phyloP scores from a whole-genome alignment of 106 monocot species.

The Platanthera zijinensis region DNA sequence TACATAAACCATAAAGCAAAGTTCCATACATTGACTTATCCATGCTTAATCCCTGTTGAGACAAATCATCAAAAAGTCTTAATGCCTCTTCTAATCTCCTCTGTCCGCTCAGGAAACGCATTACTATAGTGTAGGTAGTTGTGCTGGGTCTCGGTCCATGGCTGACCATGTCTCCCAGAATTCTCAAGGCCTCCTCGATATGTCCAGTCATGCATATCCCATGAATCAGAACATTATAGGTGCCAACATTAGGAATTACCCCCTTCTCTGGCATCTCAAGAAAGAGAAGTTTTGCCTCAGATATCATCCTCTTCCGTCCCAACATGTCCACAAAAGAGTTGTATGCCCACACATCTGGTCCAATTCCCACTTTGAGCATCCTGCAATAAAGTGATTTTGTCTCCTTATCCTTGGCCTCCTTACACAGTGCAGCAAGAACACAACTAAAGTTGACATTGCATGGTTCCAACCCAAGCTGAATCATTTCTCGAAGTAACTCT shows the following conservation, averaged over 20 bases:
- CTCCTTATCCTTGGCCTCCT: constrained; percentile 12
- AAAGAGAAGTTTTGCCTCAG: constrained; percentile 19
- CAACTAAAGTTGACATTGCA: constrained; percentile 13
- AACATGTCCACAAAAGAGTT: constrained; percentile 14
- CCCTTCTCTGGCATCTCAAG: constrained; percentile 22
- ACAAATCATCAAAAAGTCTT: constrained; percentile 8
- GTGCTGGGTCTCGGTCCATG: constrained; percentile 9
- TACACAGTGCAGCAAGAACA: constrained; percentile 17
- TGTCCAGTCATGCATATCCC: constrained; percentile 8
- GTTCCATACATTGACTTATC: constrained; percentile 18
- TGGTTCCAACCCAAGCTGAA: constrained; percentile 16
- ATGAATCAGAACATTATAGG: constrained; percentile 22
- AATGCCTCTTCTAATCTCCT: constrained; percentile 20
- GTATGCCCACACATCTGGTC: constrained; percentile 13
- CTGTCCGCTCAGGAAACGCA: constrained; percentile 13
- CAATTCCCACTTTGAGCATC: constrained; percentile 22
- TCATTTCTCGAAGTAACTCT: constrained; percentile 17
- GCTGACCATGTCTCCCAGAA: constrained; percentile 8
- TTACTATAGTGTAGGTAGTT: constrained; percentile 9
- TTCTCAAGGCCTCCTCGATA: constrained; percentile 11
- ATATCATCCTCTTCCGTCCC: constrained; percentile 13
- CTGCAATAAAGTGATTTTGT: constrained; percentile 14
- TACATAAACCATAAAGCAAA: constrained; percentile 18
- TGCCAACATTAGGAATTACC: constrained; percentile 16
- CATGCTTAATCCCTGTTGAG: background rate